These are phyloP conservation scores for Salvia splendens DNA, from an alignment of 257 asterid genomes.

Conservation along the genomic window DNA sequence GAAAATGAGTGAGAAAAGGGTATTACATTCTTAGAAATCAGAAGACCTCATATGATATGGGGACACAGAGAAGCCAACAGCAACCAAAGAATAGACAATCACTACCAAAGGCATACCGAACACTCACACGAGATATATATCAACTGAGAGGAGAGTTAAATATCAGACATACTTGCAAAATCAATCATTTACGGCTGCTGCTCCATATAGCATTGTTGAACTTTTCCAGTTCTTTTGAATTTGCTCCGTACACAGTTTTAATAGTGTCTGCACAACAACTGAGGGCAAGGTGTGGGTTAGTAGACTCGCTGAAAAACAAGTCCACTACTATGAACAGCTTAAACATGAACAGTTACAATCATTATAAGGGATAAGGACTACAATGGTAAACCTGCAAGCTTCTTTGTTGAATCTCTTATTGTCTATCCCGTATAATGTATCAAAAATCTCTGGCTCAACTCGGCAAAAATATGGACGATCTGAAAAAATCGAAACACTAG, in stretches of 20 bases:
- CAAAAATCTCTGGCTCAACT: constrained; percentile 74
- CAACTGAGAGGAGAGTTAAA: background rate
- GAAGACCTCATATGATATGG: background rate
- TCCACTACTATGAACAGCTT: background rate
- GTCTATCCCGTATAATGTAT: constrained; percentile 69
- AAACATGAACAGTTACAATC: constrained; percentile 13
- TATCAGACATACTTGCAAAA: constrained; percentile 25
- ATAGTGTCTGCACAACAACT: constrained; percentile 85
- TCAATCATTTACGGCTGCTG: constrained; percentile 31
- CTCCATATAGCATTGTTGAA: constrained; percentile 71
- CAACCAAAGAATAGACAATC: background rate
- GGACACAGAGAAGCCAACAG: background rate
- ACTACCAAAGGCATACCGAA: background rate
- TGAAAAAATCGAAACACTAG: constrained; percentile 28
- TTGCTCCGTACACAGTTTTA: constrained; percentile 67
- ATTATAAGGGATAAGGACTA: background rate
- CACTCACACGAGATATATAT: background rate
- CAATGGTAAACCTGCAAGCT: constrained; percentile 79
- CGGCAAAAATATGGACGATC: constrained; percentile 94
- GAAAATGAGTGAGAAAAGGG: background rate
- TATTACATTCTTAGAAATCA: background rate
- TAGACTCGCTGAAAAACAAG: background rate
- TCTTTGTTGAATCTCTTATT: constrained; percentile 80
- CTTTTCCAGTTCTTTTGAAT: constrained; percentile 65
- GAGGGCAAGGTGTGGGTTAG: constrained; percentile 28